phyloP scores from a whole-genome alignment of 2,329 filamentous ascomycete genomes.

The Colletotrichum simmondsii region DNA sequence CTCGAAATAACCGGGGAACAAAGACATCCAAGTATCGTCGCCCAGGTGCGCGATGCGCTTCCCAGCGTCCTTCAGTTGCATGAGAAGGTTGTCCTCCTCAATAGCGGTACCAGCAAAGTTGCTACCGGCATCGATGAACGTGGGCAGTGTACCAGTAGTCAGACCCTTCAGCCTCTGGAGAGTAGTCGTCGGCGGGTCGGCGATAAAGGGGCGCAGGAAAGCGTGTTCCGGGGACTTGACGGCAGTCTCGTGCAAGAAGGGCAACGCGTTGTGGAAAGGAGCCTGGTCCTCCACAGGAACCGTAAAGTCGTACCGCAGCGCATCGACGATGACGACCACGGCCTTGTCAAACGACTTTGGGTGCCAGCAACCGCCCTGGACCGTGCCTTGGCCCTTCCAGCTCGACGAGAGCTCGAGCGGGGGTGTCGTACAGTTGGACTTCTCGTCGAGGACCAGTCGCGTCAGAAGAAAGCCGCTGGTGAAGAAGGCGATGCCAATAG shows the following conservation, averaged over 20 bases:
- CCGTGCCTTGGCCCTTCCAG: constrained; percentile 54
- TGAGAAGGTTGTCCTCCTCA: constrained; percentile 85
- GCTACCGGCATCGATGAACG: constrained; percentile 92
- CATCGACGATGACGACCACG: constrained; percentile 90
- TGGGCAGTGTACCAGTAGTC: constrained; percentile 94
- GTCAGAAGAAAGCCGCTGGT: constrained; percentile 95
- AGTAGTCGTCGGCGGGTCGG: constrained; percentile 94
- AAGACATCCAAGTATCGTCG: constrained; percentile 96
- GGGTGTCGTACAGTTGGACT: constrained; percentile 75
- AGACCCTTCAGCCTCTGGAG: constrained; percentile 92
- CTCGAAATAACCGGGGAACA: constrained; percentile 96
- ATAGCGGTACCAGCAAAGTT: constrained; percentile 97
- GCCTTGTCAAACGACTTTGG: constrained; percentile 93
- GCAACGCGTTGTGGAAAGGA: constrained; percentile 86
- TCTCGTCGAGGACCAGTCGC: constrained; percentile 81
- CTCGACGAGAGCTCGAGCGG: constrained; percentile 66
- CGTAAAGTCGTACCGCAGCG: constrained; percentile 95
- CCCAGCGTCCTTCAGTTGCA: constrained; percentile 72
- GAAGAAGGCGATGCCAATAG: constrained; percentile 88
- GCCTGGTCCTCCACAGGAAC: constrained; percentile 74
- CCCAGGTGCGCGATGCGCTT: constrained; percentile 90
- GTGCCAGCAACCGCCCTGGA: constrained; percentile 88
- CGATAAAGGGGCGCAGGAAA: constrained; percentile 93
- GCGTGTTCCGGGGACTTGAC: constrained; percentile 80
- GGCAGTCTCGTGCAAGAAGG: constrained; percentile 87